A percentile compares a stretch with the other conserved stretches of the same genome.
These are phyloP conservation scores for Ophiostoma sp. DNA, from an alignment of 2,329 filamentous ascomycete species.

Conservation along the genomic window DNA sequence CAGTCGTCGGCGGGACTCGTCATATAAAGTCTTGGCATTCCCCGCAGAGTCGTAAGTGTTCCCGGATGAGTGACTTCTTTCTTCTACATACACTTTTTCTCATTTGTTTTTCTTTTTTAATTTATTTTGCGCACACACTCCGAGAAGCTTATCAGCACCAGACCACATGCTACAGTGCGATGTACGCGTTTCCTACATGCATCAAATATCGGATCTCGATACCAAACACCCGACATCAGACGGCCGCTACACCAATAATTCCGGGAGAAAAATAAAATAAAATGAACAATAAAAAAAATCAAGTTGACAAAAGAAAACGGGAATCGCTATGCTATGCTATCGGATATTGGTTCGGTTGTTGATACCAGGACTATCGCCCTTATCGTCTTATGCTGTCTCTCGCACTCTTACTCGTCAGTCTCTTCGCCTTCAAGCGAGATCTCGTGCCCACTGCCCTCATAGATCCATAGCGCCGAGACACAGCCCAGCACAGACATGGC, in stretches of 20 bases:
- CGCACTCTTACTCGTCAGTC: not conserved
- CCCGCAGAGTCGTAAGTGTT: not conserved
- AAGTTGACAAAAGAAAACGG: not conserved
- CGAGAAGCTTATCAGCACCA: not conserved
- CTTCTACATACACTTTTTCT: not conserved
- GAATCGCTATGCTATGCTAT: conserved; percentile 1
- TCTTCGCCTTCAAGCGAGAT: conserved; percentile 48
- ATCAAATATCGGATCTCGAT: not conserved
- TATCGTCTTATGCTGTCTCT: not conserved
- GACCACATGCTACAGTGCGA: not conserved
- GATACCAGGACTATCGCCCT: not conserved
- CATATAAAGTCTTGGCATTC: conserved; percentile 12
- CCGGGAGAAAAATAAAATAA: not conserved
- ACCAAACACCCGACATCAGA: not conserved
- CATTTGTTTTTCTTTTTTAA: not conserved
- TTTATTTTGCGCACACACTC: not conserved
- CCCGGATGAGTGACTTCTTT: not conserved
- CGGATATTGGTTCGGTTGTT: not conserved
- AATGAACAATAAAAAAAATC: not conserved
- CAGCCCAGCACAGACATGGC: conserved; percentile 53
- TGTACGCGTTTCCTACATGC: not conserved
- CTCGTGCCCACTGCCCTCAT: conserved; percentile 61
- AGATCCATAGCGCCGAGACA: conserved; percentile 54
- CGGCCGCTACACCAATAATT: not conserved
- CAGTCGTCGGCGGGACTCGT: not conserved